A percentile compares a stretch with the other conserved stretches of the same genome.
Evolutionary conservation across 108 stramenopile genomes (phyloP).

Genomic region (Skeletonema potamos): DNA sequence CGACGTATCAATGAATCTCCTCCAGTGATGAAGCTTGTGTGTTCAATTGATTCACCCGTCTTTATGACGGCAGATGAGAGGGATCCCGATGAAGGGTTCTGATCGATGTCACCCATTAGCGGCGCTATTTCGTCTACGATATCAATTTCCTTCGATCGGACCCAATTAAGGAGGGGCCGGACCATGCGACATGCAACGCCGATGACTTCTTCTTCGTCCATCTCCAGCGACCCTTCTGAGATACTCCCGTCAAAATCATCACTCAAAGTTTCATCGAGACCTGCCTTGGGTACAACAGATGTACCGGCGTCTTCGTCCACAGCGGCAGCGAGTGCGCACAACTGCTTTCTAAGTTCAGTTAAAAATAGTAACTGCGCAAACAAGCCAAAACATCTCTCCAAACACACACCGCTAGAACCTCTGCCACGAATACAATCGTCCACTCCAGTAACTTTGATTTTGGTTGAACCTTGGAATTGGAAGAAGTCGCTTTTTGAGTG

Average conservation of each 20-base stretch:
- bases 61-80: constrained; percentile 40
- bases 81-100: constrained; percentile 3
- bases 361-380: constrained; percentile 70
- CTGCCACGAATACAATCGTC: constrained; percentile 14
- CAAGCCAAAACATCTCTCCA: constrained; percentile 49
- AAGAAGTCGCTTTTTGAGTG: constrained; percentile 47
- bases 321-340: constrained; percentile 69
- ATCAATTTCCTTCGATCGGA: constrained; percentile 63
- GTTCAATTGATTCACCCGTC: constrained; percentile 48
- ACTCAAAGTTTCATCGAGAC: constrained; percentile 24
- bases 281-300: neutral
- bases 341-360: constrained; percentile 65
- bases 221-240: constrained; percentile 48
- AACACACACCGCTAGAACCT: neutral
- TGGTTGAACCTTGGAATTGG: constrained; percentile 22
- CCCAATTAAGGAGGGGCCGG: constrained; percentile 74
- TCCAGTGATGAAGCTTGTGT: constrained; percentile 30
- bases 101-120: constrained; percentile 14
- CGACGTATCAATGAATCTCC: constrained; percentile 70
- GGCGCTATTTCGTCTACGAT: constrained; percentile 61
- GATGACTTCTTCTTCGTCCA: constrained; percentile 64
- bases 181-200: constrained; percentile 60
- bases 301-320: constrained; percentile 38
- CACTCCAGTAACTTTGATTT: constrained; percentile 3
- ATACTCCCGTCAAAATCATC: constrained; percentile 60